A percentile compares a stretch with the other conserved stretches of the same genome.
Evolutionary conservation across 2,329 filamentous ascomycete genomes (phyloP).

Genomic region (Xenoacremonium recifei): DNA sequence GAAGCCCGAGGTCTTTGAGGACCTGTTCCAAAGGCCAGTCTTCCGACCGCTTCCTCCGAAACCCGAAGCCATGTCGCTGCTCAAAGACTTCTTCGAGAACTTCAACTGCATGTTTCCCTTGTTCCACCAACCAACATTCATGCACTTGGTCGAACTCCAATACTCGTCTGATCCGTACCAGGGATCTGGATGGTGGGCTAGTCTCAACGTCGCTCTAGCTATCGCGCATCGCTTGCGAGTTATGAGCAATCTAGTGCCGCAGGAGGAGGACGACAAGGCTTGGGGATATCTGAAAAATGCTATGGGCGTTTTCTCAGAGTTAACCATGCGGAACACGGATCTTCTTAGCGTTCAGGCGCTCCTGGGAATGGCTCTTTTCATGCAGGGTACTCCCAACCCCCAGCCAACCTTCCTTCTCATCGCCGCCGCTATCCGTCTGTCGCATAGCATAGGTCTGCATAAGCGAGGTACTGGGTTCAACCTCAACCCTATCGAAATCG

Average conservation of each 20-base stretch:
- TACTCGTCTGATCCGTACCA: slow-evolving; percentile 92
- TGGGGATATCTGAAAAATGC: slow-evolving; percentile 98
- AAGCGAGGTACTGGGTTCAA: slow-evolving; percentile 92
- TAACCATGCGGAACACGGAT: slow-evolving; percentile 95
- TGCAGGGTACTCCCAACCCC: slow-evolving; percentile 95
- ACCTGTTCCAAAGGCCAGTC: slow-evolving; percentile 82
- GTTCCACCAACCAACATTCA: slow-evolving; percentile 97
- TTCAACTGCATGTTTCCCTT: slow-evolving; percentile 99
- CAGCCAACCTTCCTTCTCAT: slow-evolving; percentile 92
- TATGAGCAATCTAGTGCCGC: slow-evolving; percentile 89
- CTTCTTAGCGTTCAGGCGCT: slow-evolving; percentile 91
- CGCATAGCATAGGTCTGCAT: slow-evolving; percentile 93
- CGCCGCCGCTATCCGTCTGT: slow-evolving; percentile 83
- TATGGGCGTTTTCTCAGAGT: slow-evolving; percentile 86
- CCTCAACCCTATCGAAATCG: slow-evolving; percentile 87
- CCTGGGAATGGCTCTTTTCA: slow-evolving; percentile 88
- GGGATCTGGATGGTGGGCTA: slow-evolving; percentile 97
- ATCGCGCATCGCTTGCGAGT: slow-evolving; percentile 89
- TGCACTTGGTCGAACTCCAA: slow-evolving; percentile 92
- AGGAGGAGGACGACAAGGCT: slow-evolving; percentile 89
- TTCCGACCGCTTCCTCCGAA: slow-evolving; percentile 84
- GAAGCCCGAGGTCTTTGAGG: slow-evolving; percentile 96
- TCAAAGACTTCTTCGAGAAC: slow-evolving; percentile 95
- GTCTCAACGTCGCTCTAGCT: slow-evolving; percentile 89
- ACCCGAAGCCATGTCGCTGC: slow-evolving; percentile 79